Percentiles rank a stretch among this genome's conserved stretches.
Conservation (phyloP, 306 rosid species). For the Glycine tomentella region DNA sequence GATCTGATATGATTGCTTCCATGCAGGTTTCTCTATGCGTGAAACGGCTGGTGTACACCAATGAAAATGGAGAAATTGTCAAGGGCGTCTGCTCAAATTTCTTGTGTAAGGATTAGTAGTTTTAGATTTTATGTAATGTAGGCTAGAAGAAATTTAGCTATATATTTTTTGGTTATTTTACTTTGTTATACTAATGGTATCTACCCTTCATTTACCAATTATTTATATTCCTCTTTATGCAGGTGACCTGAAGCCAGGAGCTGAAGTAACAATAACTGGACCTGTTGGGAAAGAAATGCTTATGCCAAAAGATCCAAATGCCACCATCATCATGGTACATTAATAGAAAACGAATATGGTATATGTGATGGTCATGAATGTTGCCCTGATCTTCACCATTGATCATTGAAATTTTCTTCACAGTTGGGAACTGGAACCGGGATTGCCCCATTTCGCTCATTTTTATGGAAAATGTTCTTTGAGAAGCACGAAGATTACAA, state of each 20-base stretch:
- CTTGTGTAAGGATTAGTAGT: slow-evolving; percentile 65
- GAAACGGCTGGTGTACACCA: slow-evolving; percentile 91
- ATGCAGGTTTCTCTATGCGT: slow-evolving; percentile 95
- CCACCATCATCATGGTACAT: slow-evolving; percentile 77
- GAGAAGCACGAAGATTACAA: slow-evolving; percentile 86
- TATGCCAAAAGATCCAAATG: slow-evolving; percentile 92
- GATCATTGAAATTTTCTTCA: slow-evolving; percentile 33
- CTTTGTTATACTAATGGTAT: background rate
- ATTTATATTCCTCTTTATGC: slow-evolving; percentile 27
- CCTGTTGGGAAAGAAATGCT: slow-evolving; percentile 97
- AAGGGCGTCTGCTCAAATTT: slow-evolving; percentile 93
- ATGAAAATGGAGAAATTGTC: slow-evolving; percentile 85
- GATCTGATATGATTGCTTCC: slow-evolving; percentile 33
- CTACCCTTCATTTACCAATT: slow-evolving; percentile 8
- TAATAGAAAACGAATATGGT: background rate
- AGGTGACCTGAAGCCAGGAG: slow-evolving; percentile 91
- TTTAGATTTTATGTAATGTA: slow-evolving; percentile 4
- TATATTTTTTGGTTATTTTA: background rate
- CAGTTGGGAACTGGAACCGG: slow-evolving; percentile 97
- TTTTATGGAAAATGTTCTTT: slow-evolving; percentile 88
- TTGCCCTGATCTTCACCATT: slow-evolving; percentile 21
- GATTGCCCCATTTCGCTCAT: slow-evolving; percentile 88
- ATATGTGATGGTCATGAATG: background rate
- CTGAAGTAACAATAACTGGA: slow-evolving; percentile 79
- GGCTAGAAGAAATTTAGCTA: background rate